Evolutionary conservation across 257 asterid species (phyloP), one percentile per base, ranked within the genome.

Genomic region (Solanum ossicruentum): DNA sequence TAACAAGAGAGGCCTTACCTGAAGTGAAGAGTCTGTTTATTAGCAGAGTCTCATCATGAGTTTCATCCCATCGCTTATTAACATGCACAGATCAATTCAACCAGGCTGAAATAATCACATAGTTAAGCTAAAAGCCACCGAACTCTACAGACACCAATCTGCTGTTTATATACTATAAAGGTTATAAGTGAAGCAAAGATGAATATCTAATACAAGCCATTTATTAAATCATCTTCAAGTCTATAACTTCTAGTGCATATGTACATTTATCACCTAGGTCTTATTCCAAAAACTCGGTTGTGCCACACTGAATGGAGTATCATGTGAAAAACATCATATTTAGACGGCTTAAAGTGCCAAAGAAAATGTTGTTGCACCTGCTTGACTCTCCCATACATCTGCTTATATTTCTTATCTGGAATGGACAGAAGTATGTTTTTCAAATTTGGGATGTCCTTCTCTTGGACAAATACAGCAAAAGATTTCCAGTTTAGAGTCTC

Each of bases 241-340:
- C 61, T 13, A 21, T 41, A 73, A 45, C 21, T 20, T 28, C 5
- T n/a, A 66, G 18, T 39, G 20, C 26, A 28, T 82, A 75, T 66
- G 43, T 23, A 28, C 84, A 65, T 7, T 71, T 51, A 60, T 86
- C 80, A 89, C 67, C 79, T 67, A 70, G 71, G 51, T 84, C 60
- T 79, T 26, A 84, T 71, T 65, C 85, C 66, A 45, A 75, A 87
- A 67, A 91, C 86, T 86, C 92, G 88, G 21, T 86, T 91, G 73
- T 86, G 84, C 93, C 93, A 91, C 70, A 91, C 63, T 13, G 92
- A 91, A 85, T 91, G 92, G 55, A 91, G 86, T 28, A 87, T 86
- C 93, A 89, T 88, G 61, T 91, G 91, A 84, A 91, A 89, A 80
- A 91, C n/a, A 66, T 91, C 93, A 85, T 86, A 89, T 85, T 86